Percentiles rank a stretch among this genome's conserved stretches.
These are phyloP conservation scores for Mimosa bimucronata DNA, from an alignment of 306 rosid genomes.

Conservation along the genomic window DNA sequence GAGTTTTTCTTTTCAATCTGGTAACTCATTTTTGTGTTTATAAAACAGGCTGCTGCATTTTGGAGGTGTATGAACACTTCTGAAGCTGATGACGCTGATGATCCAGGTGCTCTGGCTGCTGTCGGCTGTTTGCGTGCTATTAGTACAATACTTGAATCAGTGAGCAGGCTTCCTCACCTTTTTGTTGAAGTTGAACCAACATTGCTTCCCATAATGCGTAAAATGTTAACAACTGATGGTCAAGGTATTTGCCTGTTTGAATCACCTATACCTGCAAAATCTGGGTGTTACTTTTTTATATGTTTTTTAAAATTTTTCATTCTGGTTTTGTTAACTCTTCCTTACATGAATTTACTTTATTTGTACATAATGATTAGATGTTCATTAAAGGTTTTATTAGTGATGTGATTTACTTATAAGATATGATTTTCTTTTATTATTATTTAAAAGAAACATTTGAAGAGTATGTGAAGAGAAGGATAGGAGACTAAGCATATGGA, in stretches of 20 bases:
- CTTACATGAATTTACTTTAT: no score
- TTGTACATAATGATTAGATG: not conserved
- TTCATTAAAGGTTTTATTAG: not conserved
- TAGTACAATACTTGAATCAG: slow-evolving; percentile 95
- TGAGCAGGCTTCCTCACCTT: slow-evolving; percentile 95
- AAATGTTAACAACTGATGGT: slow-evolving; percentile 95
- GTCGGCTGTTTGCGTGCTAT: slow-evolving; percentile 98
- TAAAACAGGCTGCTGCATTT: slow-evolving; percentile 82
- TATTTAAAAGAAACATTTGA: slow-evolving; percentile 9
- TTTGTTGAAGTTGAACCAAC: slow-evolving; percentile 89
- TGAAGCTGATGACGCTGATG: slow-evolving; percentile 91
- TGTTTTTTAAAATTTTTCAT: not conserved
- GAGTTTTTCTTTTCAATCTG: not conserved
- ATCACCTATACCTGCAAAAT: slow-evolving; percentile 21
- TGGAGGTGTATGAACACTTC: slow-evolving; percentile 96
- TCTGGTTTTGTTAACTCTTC: not conserved
- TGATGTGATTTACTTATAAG: not conserved
- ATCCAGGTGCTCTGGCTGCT: slow-evolving; percentile 96
- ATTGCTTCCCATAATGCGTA: slow-evolving; percentile 89
- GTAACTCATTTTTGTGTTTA: not conserved
- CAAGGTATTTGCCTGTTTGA: slow-evolving; percentile 58
- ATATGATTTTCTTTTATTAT: not conserved
- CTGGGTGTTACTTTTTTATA: slow-evolving; percentile 3
- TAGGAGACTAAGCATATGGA: not conserved
- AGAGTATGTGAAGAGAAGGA: not conserved